Evolutionary conservation across 1,284 basidiomycete genomes (phyloP), one percentile per base, ranked within the genome.

Genomic region (Pascua sp.): DNA sequence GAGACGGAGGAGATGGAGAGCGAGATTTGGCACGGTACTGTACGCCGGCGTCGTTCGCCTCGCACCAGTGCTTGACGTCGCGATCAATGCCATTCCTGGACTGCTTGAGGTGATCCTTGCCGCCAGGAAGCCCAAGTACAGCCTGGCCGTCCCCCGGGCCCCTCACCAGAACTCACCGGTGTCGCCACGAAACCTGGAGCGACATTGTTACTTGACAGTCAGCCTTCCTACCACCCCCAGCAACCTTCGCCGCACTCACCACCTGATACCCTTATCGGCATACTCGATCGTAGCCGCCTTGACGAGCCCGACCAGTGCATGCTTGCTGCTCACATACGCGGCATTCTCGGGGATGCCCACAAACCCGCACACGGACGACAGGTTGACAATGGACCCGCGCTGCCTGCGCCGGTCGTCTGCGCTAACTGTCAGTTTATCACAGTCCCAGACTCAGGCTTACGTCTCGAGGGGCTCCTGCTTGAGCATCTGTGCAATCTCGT

Each of bases 381-480:
- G 54, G 50, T 53, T 56, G 13, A 64, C 62, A 37, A 64, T 64
- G 41, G 62, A 50, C 13, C 62, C 62, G 44, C 55, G 49, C 57
- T 61, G 24, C 24, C 63, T 42, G 41, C 63, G 49, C 18, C 32
- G 46, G 46, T 54, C 56, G 44, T 15, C 41, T 41, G 38, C 16
- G 10, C 32, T 12, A 32, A 42, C 11, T 44, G 16, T 9, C 13
- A 12, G 37, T 11, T 32, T 32, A 11, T 17, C 4, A 36, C 38
- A n/a, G n/a, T n/a, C 12, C 32, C 16, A n/a, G 24, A 38, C 5
- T 8, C 46, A 44, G 24, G 24, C 53, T 5, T 17, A 49, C 53
- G 40, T 24, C 5, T 47, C 45, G 12, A 42, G 40, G 11, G 41
- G 49, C 40, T 64, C 59, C 47, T 64, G 62, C 51, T 61, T 61